Conservation (phyloP, 108 stramenopile species). For the Discostella stelligeroides region DNA sequence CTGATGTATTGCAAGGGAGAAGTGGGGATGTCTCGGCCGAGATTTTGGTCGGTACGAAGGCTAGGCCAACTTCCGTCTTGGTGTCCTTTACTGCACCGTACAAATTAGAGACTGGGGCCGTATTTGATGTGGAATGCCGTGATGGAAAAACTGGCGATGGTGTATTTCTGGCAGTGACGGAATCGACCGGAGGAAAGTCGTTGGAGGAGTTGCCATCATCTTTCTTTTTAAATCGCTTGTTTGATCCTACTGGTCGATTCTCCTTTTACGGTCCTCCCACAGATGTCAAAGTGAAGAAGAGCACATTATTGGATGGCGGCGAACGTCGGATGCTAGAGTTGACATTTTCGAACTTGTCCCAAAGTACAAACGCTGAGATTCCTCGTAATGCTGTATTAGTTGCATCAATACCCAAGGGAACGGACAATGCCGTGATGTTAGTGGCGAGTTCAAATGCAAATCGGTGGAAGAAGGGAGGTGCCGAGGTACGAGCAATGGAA, state of each 20-base stretch:
- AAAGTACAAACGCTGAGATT: slow-evolving; percentile 78
- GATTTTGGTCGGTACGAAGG: slow-evolving; percentile 59
- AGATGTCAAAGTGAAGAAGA: slow-evolving; percentile 75
- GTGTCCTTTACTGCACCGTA: slow-evolving; percentile 69
- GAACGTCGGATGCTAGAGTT: slow-evolving; percentile 61
- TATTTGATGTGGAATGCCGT: slow-evolving; percentile 84
- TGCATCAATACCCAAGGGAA: slow-evolving; percentile 71
- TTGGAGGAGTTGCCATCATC: slow-evolving; percentile 61
- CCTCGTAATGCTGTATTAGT: slow-evolving; percentile 71
- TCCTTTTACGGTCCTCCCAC: slow-evolving; percentile 85
- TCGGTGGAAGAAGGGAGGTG: slow-evolving; percentile 75
- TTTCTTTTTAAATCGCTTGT: slow-evolving; percentile 66
- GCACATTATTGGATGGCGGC: slow-evolving; percentile 18
- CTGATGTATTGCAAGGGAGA: slow-evolving; percentile 62
- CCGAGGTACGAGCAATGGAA: slow-evolving; percentile 23
- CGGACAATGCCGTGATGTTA: slow-evolving; percentile 79
- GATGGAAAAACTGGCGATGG: slow-evolving; percentile 81
- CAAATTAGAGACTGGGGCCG: slow-evolving; percentile 61
- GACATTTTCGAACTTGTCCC: slow-evolving; percentile 70
- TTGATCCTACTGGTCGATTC: slow-evolving; percentile 79
- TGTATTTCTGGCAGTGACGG: slow-evolving; percentile 77
- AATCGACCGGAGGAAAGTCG: slow-evolving; percentile 49
- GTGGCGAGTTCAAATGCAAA: slow-evolving; percentile 64
- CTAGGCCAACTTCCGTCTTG: slow-evolving; percentile 56
- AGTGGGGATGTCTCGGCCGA: slow-evolving; percentile 74